Conservation (phyloP, 208 protist genomes). For the Acanthamoeba healyi region DNA sequence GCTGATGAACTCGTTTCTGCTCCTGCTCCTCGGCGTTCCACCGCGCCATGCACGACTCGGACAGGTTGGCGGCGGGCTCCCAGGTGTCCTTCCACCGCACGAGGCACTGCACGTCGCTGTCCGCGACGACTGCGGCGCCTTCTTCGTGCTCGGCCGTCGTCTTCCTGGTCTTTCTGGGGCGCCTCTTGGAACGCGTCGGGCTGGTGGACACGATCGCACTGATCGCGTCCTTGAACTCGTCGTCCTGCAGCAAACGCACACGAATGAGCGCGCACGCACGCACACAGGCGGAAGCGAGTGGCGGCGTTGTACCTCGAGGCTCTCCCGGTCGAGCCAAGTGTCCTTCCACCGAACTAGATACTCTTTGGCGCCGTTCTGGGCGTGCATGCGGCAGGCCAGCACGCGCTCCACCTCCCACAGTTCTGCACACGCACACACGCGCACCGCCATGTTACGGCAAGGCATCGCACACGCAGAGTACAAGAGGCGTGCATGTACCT, state of each 20-base stretch:
- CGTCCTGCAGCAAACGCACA: neutral
- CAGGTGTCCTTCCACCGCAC: conserved; percentile 55
- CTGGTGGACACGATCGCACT: neutral
- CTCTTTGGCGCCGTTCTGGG: neutral
- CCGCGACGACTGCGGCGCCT: neutral
- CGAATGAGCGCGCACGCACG: neutral
- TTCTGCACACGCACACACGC: neutral
- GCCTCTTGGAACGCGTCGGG: neutral
- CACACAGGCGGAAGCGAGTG: neutral
- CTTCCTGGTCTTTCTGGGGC: neutral
- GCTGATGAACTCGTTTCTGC: neutral
- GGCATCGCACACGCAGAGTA: neutral
- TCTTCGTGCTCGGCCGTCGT: neutral
- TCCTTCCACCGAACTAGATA: conserved; percentile 28
- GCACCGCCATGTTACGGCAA: too few species aligned
- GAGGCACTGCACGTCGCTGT: neutral
- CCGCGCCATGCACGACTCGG: neutral
- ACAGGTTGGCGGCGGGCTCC: conserved; percentile 15
- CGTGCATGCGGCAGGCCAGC: neutral
- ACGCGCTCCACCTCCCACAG: neutral
- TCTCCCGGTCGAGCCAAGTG: conserved; percentile 9
- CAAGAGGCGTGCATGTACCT: neutral
- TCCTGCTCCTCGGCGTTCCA: neutral
- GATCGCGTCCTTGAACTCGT: neutral
- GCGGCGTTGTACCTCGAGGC: neutral